Evolutionary conservation across 2,329 filamentous ascomycete species (phyloP).

Genomic region (Drechslera avenae): DNA sequence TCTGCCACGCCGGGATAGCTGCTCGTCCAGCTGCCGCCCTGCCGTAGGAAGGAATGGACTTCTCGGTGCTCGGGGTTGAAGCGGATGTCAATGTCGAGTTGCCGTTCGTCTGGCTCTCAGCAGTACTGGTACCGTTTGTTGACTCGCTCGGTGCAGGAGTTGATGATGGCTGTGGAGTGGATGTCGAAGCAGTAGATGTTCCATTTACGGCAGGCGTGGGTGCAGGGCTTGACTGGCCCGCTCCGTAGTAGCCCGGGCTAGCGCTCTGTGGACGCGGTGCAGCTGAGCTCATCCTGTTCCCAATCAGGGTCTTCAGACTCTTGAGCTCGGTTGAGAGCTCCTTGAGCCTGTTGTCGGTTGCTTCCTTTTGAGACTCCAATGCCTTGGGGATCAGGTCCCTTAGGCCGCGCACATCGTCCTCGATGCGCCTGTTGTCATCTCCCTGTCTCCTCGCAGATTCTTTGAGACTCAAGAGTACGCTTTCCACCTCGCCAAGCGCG

Average conservation of each 20-base stretch:
- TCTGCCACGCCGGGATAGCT: slow-evolving; percentile 60
- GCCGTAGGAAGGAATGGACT: slow-evolving; percentile 40
- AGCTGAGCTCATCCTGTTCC: slow-evolving; percentile 60
- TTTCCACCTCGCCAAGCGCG: slow-evolving; percentile 82
- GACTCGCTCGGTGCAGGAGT: slow-evolving; percentile 29
- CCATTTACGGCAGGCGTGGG: slow-evolving; percentile 37
- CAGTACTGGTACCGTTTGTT: slow-evolving; percentile 18
- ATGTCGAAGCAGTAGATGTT: slow-evolving; percentile 26
- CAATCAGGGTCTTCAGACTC: slow-evolving; percentile 87
- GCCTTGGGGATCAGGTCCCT: slow-evolving; percentile 88
- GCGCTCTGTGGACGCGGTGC: slow-evolving; percentile 31
- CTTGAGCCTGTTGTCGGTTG: slow-evolving; percentile 77
- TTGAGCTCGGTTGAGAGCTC: slow-evolving; percentile 87
- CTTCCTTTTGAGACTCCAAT: slow-evolving; percentile 83
- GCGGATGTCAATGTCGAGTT: slow-evolving; percentile 18
- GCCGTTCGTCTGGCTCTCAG: slow-evolving; percentile 30
- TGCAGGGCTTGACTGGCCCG: slow-evolving; percentile 22
- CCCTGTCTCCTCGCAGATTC: slow-evolving; percentile 79
- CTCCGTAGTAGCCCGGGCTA: slow-evolving; percentile 34
- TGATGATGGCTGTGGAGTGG: slow-evolving; percentile 20
- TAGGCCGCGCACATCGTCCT: slow-evolving; percentile 81
- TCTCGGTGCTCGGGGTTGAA: slow-evolving; percentile 36
- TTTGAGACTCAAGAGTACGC: slow-evolving; percentile 80
- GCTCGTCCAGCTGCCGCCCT: slow-evolving; percentile 45
- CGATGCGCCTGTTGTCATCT: slow-evolving; percentile 83